A percentile compares a stretch with the other conserved stretches of the same genome.
Evolutionary conservation across 257 asterid genomes (phyloP).

Genomic region (Thymus mandschuricus): DNA sequence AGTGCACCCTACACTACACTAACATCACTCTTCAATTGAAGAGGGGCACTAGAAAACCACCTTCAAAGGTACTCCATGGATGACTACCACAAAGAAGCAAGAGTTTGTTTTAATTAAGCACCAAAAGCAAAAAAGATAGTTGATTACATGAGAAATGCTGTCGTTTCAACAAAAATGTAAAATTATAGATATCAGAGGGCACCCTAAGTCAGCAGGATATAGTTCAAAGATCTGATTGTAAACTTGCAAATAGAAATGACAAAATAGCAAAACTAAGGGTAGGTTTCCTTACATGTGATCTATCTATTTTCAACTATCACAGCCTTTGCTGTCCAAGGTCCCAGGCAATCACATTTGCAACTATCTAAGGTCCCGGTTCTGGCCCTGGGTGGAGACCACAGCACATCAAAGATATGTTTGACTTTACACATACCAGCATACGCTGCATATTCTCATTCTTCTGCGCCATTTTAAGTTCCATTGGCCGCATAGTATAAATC

Average conservation of each 20-base stretch:
- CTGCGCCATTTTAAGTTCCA: background rate
- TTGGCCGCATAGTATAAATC: background rate
- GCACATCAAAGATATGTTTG: background rate
- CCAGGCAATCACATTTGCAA: conserved; percentile 1
- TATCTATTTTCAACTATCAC: background rate
- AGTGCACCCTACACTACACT: conserved; percentile 25
- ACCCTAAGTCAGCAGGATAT: conserved; percentile 2
- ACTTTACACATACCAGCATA: background rate
- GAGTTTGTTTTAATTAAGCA: too few relatives aligned
- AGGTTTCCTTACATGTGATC: background rate
- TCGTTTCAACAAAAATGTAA: background rate
- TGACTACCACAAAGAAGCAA: conserved; percentile 23
- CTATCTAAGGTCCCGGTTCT: background rate
- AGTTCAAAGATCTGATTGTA: background rate
- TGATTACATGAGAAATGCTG: background rate
- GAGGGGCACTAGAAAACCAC: conserved; percentile 4
- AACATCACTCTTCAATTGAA: conserved; percentile 1
- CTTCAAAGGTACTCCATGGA: conserved; percentile 28
- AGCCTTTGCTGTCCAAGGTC: background rate
- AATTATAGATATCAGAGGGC: background rate
- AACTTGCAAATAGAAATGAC: background rate
- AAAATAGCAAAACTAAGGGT: background rate
- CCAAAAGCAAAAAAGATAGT: background rate
- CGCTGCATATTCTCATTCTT: background rate
- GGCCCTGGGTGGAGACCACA: background rate